Base-by-base conservation (phyloP, 768 basidiomycete genomes). In the Boletellus ananiceps region DNA sequence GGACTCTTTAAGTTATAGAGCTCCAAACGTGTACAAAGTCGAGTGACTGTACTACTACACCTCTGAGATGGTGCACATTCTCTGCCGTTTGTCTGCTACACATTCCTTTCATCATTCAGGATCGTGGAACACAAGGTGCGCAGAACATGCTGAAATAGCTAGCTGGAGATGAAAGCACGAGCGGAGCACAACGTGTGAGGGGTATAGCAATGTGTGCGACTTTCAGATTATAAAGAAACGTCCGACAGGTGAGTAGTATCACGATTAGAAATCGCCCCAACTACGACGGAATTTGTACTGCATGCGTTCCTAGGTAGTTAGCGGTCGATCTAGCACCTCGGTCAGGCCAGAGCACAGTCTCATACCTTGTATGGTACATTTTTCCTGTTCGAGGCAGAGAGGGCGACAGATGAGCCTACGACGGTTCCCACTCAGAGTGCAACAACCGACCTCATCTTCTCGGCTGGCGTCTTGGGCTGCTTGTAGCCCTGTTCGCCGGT, bases 221-320 rank as follows among this genome's bases (percentile, higher is more conserved):
- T 61, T 56, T 48, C 4, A 52, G 15, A 38, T 32, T n/a, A 49
- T 27, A 43, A 52, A 34, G 29, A 7, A 29, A 48, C 37, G 46
- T 9, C 29, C 29, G 29, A 29, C 40, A 44, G 4, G 47, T 39
- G 49, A 29, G 35, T 32, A 29, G 35, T 34, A 45, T 31, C 33
- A 44, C 32, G 49, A 46, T 76, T 60, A 92, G 68, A 92, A 93
- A 67, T 93, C 89, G 37, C 87, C 88, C 88, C 89, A 93, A 57
- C 72, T 88, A 50, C 87, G 80, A 44, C 83, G 81, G 80, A 93
- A 91, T 70, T 92, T 93, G 69, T 91, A 92, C 89, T 92, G 81
- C 69, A 86, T 75, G 38, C 78, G 79, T 52, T 70, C 72, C 80
- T 82, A 56, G 40, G 57, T 23, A 27, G 67, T 85, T 58, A 88